Percentiles rank a stretch among this genome's conserved stretches.
These are phyloP conservation scores for Colletotrichum godetiae DNA, from an alignment of 2,329 filamentous ascomycete species.

Conservation along the genomic window DNA sequence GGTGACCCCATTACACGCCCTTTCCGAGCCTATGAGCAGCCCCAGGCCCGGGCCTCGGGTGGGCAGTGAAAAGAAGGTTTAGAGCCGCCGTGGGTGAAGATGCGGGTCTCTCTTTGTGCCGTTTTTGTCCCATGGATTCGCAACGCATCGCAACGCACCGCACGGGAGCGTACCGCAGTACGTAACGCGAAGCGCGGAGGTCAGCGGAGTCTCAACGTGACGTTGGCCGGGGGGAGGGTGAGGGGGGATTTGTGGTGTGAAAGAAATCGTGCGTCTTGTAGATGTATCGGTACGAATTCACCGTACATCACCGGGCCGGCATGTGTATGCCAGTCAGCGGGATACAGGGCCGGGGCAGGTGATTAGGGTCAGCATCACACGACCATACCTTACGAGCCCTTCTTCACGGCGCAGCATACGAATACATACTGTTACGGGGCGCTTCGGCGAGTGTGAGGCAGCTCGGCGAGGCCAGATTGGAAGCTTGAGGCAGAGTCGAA, in stretches of 20 bases:
- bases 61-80: conserved; percentile 28
- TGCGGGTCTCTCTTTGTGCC: neutral
- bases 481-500: neutral
- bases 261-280: neutral
- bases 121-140: neutral
- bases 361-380: neutral
- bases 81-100: conserved; percentile 25
- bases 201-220: neutral
- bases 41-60: neutral
- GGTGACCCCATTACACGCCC: neutral
- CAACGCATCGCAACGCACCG: neutral
- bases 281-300: neutral
- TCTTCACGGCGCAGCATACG: conserved; percentile 53
- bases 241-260: neutral
- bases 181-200: conserved; percentile 6
- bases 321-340: neutral
- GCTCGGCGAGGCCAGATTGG: neutral
- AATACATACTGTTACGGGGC: conserved; percentile 72
- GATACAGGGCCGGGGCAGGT: neutral
- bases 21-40: neutral
- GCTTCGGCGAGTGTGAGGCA: conserved; percentile 85
- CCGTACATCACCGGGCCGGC: neutral
- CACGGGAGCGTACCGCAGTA: neutral
- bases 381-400: neutral
- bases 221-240: neutral